Percentiles rank a stretch among this genome's conserved stretches.
Evolutionary conservation across 2,329 filamentous ascomycete genomes (phyloP).

Genomic region (Epichloe amarillans): DNA sequence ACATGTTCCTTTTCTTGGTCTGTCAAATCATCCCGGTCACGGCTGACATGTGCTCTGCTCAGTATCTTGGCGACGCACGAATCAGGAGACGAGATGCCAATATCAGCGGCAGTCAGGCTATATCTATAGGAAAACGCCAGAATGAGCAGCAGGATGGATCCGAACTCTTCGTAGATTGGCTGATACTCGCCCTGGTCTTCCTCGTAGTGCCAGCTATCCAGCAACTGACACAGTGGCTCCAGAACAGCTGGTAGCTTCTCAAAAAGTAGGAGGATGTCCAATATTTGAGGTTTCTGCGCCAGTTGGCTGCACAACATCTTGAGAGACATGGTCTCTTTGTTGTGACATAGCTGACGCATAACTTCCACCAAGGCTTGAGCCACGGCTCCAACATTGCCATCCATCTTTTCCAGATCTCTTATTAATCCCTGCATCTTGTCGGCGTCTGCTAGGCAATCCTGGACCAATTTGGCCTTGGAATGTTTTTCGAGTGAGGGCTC

Average conservation of each 20-base stretch:
- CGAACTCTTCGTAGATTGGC: conserved; percentile 77
- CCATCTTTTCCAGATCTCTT: conserved; percentile 73
- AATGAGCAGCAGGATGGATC: conserved; percentile 59
- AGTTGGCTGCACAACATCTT: conserved; percentile 61
- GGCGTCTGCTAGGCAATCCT: conserved; percentile 63
- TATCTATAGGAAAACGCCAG: conserved; percentile 68
- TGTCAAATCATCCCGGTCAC: conserved; percentile 45
- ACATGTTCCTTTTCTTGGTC: conserved; percentile 53
- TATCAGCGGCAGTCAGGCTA: conserved; percentile 47
- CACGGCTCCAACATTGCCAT: conserved; percentile 81
- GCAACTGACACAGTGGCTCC: conserved; percentile 57
- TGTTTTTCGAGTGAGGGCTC: conserved; percentile 63
- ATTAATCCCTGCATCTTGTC: conserved; percentile 66
- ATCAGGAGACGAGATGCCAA: conserved; percentile 45
- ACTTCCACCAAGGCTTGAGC: conserved; percentile 66
- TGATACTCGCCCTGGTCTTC: conserved; percentile 77
- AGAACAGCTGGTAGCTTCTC: conserved; percentile 57
- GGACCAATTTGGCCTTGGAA: conserved; percentile 63
- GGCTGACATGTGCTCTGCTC: conserved; percentile 42
- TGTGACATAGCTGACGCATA: conserved; percentile 53
- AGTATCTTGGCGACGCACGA: conserved; percentile 60
- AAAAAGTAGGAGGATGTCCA: conserved; percentile 68
- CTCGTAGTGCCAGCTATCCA: conserved; percentile 71
- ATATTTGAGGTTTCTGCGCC: conserved; percentile 55
- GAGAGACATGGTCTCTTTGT: conserved; percentile 68